Evolutionary conservation across 2,329 filamentous ascomycete genomes (phyloP).

Genomic region (Scedosporium apiospermum): DNA sequence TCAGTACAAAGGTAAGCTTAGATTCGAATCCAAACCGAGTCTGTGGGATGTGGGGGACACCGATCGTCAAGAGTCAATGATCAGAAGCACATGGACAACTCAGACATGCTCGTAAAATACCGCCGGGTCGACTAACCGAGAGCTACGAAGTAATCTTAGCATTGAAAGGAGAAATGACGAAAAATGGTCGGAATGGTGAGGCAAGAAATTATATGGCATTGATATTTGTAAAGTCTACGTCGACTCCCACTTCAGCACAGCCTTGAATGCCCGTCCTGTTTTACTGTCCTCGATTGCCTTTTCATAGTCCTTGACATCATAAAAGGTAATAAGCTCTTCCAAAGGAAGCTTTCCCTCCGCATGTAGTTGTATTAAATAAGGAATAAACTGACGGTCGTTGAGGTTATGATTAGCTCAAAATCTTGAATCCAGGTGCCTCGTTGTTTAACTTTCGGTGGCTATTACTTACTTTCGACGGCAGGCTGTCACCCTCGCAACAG

Average conservation of each 20-base stretch:
- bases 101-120: no score
- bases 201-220: background rate
- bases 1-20: no score
- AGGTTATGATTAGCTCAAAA: background rate
- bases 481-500: conserved; percentile 17
- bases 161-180: no score
- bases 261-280: conserved; percentile 21
- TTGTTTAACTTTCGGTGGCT: background rate
- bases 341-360: conserved; percentile 22
- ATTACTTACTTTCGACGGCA: conserved; percentile 14
- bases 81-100: no score
- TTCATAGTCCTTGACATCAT: conserved; percentile 18
- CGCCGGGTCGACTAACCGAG: no score
- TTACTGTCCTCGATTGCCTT: conserved; percentile 20
- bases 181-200: background rate
- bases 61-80: no score
- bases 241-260: conserved; percentile 20
- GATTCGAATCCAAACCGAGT: no score
- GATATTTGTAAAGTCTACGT: background rate
- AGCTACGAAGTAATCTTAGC: no score
- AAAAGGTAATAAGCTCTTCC: conserved; percentile 22
- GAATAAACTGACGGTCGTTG: conserved; percentile 18
- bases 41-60: no score
- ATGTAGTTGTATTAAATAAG: conserved; percentile 22
- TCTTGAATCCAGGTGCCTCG: background rate